phyloP scores from a whole-genome alignment of 1,284 basidiomycete species.

The Microbotryum lychnidis-dioicae region DNA sequence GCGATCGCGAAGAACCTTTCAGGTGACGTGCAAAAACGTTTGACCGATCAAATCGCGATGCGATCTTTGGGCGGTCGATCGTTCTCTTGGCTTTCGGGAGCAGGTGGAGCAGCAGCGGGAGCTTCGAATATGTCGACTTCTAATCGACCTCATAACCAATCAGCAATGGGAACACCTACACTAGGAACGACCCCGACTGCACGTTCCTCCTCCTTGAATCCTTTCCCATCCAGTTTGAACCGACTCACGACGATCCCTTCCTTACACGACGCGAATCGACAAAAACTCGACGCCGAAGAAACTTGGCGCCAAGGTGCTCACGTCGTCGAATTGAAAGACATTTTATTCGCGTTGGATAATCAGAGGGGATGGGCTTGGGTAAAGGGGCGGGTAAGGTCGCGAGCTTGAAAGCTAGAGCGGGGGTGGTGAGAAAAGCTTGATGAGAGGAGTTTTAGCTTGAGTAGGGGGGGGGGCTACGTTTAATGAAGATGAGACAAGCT shows the following conservation, averaged over 20 bases:
- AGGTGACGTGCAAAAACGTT: conserved; percentile 76
- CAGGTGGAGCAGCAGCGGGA: background rate
- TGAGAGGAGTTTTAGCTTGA: no score
- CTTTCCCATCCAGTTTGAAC: background rate
- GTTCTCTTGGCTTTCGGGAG: conserved; percentile 75
- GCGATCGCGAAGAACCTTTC: conserved; percentile 77
- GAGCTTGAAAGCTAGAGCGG: conserved; percentile 30
- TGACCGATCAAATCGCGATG: conserved; percentile 78
- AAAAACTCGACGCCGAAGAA: conserved; percentile 12
- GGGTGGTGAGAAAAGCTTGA: conserved; percentile 1
- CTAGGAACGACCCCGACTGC: conserved; percentile 1
- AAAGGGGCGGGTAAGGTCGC: conserved; percentile 31
- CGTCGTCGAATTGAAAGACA: conserved; percentile 32
- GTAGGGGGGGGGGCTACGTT: no score
- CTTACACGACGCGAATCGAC: conserved; percentile 25
- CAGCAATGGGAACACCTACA: background rate
- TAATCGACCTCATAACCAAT: background rate
- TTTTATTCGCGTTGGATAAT: conserved; percentile 35
- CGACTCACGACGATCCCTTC: conserved; percentile 11
- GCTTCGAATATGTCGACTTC: conserved; percentile 36
- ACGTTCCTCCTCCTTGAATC: background rate
- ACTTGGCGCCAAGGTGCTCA: conserved; percentile 27
- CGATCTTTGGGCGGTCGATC: conserved; percentile 64
- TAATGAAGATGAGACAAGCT: no score
- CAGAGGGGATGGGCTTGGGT: conserved; percentile 35